Percentiles rank a stretch among this genome's conserved stretches.
phyloP scores from a whole-genome alignment of 257 asterid genomes.

The Solanum clarkiae region DNA sequence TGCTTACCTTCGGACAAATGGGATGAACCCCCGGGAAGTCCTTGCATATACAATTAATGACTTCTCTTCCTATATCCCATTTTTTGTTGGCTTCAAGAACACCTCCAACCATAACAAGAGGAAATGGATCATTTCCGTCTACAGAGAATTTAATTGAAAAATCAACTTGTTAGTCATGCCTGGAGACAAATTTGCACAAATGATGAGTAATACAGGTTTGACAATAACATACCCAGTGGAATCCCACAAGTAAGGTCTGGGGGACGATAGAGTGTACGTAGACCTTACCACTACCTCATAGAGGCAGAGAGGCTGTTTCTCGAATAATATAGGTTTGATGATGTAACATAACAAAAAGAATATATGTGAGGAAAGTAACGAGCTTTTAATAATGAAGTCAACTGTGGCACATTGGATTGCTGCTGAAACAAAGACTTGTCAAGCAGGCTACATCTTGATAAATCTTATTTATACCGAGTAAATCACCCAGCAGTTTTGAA shows the following conservation, averaged over 20 bases:
- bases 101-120: constrained; percentile 78
- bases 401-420: not conserved
- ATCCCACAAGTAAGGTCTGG: no score
- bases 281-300: no score
- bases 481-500: not conserved
- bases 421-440: not conserved
- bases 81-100: constrained; percentile 66
- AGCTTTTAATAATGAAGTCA: not conserved
- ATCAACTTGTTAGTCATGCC: not conserved
- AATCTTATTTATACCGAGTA: not conserved
- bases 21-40: constrained; percentile 70
- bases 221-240: no score
- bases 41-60: constrained; percentile 37
- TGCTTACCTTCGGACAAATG: constrained; percentile 52
- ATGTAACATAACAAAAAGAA: not conserved
- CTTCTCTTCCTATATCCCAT: constrained; percentile 79
- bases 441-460: not conserved
- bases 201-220: not conserved
- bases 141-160: not conserved
- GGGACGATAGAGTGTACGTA: no score
- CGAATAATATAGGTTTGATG: not conserved
- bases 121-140: constrained; percentile 57
- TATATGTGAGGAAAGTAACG: not conserved
- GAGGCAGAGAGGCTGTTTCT: no score
- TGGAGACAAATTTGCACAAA: not conserved